Conservation (phyloP, 2,329 filamentous ascomycete species). For the Monosporascus cannonballus region DNA sequence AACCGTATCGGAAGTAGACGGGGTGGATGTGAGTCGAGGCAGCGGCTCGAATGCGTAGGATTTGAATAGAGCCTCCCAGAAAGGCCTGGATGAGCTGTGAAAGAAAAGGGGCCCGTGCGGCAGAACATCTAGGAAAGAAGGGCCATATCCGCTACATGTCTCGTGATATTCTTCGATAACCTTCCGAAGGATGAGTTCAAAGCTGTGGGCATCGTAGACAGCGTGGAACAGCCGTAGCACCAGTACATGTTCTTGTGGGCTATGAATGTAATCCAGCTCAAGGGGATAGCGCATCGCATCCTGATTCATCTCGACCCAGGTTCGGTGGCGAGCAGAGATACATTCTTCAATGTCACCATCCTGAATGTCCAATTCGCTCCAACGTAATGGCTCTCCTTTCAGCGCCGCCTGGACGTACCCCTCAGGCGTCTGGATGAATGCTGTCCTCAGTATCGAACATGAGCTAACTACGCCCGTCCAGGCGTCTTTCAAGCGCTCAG, state of each 20-base stretch:
- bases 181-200: conserved; percentile 58
- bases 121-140: conserved; percentile 61
- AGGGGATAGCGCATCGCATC: conserved; percentile 45
- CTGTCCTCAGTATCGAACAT: conserved; percentile 64
- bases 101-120: conserved; percentile 60
- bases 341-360: conserved; percentile 25
- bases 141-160: conserved; percentile 26
- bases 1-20: conserved; percentile 10
- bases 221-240: conserved; percentile 74
- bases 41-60: conserved; percentile 21
- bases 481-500: conserved; percentile 43
- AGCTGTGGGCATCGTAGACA: conserved; percentile 78
- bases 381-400: conserved; percentile 34
- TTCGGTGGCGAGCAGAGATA: conserved; percentile 29
- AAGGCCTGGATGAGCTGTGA: conserved; percentile 38
- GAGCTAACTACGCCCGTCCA: conserved; percentile 49
- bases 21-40: conserved; percentile 7
- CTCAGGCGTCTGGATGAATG: conserved; percentile 66
- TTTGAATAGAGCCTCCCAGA: conserved; percentile 61
- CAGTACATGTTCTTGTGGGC: conserved; percentile 33
- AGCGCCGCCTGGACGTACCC: conserved; percentile 71
- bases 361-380: conserved; percentile 31
- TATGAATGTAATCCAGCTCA: conserved; percentile 37
- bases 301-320: conserved; percentile 51
- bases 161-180: conserved; percentile 48